These are phyloP conservation scores for Mortierella alpina DNA, from an alignment of 192 early-diverging fungal genomes.

Conservation along the genomic window DNA sequence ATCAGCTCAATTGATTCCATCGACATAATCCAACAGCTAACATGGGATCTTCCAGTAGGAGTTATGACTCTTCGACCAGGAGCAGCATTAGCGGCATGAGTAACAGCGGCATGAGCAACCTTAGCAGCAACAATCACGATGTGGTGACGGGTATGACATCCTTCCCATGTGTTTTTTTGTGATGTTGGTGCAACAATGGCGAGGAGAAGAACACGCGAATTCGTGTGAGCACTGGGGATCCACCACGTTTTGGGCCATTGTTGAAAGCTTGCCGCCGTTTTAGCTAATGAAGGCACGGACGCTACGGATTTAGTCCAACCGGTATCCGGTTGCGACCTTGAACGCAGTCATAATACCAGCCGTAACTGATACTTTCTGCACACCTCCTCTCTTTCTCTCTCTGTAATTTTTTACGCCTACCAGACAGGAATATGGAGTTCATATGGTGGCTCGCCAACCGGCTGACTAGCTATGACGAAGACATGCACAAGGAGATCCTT, in stretches of 20 bases:
- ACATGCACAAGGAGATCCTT: slow-evolving; percentile 60
- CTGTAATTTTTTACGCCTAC: background rate
- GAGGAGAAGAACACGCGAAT: background rate
- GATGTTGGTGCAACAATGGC: slow-evolving; percentile 1
- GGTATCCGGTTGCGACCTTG: background rate
- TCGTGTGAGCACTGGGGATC: too few relatives aligned
- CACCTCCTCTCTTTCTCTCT: background rate
- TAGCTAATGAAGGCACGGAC: too few relatives aligned
- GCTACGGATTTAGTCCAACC: too few relatives aligned
- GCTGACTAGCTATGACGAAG: slow-evolving; percentile 60
- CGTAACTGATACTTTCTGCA: background rate
- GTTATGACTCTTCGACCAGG: slow-evolving; percentile 35
- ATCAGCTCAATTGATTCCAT: background rate
- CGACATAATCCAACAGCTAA: background rate
- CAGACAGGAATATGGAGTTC: slow-evolving; percentile 50
- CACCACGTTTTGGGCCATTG: too few relatives aligned
- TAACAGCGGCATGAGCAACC: slow-evolving; percentile 22
- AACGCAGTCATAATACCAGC: background rate
- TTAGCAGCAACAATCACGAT: slow-evolving; percentile 40
- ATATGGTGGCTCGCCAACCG: slow-evolving; percentile 59
- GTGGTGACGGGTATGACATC: slow-evolving; percentile 20
- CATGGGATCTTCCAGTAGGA: slow-evolving; percentile 32
- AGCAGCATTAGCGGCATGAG: slow-evolving; percentile 28
- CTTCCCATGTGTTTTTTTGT: slow-evolving; percentile 1
- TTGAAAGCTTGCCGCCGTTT: too few relatives aligned